phyloP scores from a whole-genome alignment of 2,329 filamentous ascomycete species.

The Aspergillus sp. region DNA sequence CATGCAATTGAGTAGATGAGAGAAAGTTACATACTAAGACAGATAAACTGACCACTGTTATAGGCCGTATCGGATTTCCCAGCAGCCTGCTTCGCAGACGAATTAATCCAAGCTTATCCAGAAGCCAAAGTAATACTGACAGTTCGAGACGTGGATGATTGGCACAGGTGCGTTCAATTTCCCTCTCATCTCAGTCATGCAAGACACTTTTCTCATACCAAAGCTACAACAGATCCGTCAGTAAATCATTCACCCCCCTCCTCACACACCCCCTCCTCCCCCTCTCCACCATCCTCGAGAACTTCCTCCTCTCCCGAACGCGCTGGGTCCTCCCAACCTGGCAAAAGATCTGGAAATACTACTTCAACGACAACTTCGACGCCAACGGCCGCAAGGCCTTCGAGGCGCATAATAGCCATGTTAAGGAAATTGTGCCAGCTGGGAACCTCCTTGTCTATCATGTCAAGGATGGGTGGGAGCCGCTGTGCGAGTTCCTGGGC shows the following conservation, averaged over 20 bases:
- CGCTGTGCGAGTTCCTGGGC: conserved; percentile 46
- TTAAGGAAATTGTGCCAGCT: conserved; percentile 22
- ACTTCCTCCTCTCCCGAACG: too few relatives aligned
- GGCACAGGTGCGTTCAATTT: conserved; percentile 21
- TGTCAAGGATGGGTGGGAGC: conserved; percentile 46
- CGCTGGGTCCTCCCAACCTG: conserved; percentile 15
- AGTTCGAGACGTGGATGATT: conserved; percentile 32
- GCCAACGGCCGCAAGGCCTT: conserved; percentile 21
- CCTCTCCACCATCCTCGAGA: conserved; percentile 12
- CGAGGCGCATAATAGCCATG: conserved; percentile 22
- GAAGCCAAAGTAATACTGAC: conserved; percentile 38
- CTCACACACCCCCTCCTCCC: conserved; percentile 16
- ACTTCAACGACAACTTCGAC: conserved; percentile 16
- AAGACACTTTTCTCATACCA: too few relatives aligned
- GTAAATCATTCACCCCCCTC: conserved; percentile 11
- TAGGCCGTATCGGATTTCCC: conserved; percentile 31
- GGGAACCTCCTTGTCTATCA: conserved; percentile 32
- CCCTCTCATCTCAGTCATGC: too few relatives aligned
- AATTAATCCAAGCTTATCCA: conserved; percentile 39
- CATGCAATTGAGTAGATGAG: too few relatives aligned
- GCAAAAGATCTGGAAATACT: conserved; percentile 8
- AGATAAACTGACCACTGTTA: too few relatives aligned
- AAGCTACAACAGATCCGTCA: too few relatives aligned
- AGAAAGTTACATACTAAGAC: too few relatives aligned
- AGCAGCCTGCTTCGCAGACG: conserved; percentile 34